Percentiles rank a stretch among this genome's conserved stretches.
Conservation (phyloP, 441 rosid genomes). For the Gossypium davidsonii region DNA sequence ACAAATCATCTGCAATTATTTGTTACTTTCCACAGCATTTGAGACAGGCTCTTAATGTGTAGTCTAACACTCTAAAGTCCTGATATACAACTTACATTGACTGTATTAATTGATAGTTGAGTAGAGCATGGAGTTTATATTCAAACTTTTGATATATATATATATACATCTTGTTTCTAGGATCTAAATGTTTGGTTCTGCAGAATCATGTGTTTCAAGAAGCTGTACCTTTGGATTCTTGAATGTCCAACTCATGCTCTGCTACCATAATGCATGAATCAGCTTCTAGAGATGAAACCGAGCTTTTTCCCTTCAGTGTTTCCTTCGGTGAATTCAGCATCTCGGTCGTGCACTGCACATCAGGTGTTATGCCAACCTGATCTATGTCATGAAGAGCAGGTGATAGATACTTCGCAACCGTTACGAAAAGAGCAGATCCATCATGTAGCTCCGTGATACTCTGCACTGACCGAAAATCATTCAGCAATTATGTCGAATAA, state of each 20-base stretch:
- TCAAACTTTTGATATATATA: neutral
- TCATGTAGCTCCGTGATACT: conserved; percentile 80
- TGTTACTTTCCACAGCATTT: neutral
- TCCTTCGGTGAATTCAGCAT: conserved; percentile 48
- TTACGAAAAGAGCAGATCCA: conserved; percentile 80
- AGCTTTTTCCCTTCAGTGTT: conserved; percentile 35
- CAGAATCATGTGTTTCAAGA: conserved; percentile 32
- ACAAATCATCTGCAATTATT: neutral
- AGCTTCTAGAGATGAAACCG: conserved; percentile 57
- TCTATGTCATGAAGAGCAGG: conserved; percentile 69
- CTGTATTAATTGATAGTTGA: neutral
- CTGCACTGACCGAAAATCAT: conserved; percentile 28
- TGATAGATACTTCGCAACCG: conserved; percentile 83
- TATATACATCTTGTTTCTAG: neutral
- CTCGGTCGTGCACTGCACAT: conserved; percentile 59
- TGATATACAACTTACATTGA: neutral
- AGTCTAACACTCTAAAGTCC: neutral
- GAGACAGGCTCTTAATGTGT: neutral
- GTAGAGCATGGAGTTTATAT: neutral
- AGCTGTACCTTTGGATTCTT: conserved; percentile 55
- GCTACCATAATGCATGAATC: conserved; percentile 91
- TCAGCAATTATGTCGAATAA: neutral
- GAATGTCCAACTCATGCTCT: conserved; percentile 69
- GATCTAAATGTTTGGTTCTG: neutral
- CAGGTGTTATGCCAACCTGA: conserved; percentile 64